Base-by-base conservation (phyloP, 192 early-diverging fungal species). In the Funneliformis geosporum region DNA sequence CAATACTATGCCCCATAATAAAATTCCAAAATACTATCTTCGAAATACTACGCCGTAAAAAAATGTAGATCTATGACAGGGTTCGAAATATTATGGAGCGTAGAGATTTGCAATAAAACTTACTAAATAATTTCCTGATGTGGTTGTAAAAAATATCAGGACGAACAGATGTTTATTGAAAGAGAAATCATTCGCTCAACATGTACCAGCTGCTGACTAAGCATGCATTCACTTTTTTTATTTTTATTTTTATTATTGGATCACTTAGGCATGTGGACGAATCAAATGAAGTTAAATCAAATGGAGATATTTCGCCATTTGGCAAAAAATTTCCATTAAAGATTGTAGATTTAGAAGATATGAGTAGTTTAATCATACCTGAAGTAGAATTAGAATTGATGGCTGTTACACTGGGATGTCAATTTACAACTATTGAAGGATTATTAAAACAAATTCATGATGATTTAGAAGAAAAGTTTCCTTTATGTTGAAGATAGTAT, bases 391-490 rank as follows among this genome's bases (percentile, higher is more conserved):
- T 98, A 33, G 94, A 97, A 82, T 83, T 98, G 84, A 84, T 90
- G 33, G 85, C 91, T 9, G 97, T 96, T 55, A 98, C 97, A 2
- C 85, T 98, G 76, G 97, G 97, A 66, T 96, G 97, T 9, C 89
- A 94, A 43, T 98, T 98, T 81, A 98, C 97, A 4, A 98, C 97
- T 5, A 90, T 98, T 28, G 97, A 98, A 85, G 97, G 97, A 10
- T 87, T 98, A 66, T 80, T 98, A 78, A 84, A 89, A 42, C 96
- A 97, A 86, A 92, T 97, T 5, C 88, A 96, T 75, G 93, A 96
- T 1, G 96, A 98, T 86, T 87, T 97, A 21, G 83, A 89, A 50
- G 84, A 79, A 12, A 87, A 88, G 60, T 83, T 90, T 18, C 91
- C 91, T n/a, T 93, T 92, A 89, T 39, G 79, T 81, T 7, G 97